Evolutionary conservation across 371 early-diverging fungal genomes (phyloP).

Genomic region (Mortierella sp.): DNA sequence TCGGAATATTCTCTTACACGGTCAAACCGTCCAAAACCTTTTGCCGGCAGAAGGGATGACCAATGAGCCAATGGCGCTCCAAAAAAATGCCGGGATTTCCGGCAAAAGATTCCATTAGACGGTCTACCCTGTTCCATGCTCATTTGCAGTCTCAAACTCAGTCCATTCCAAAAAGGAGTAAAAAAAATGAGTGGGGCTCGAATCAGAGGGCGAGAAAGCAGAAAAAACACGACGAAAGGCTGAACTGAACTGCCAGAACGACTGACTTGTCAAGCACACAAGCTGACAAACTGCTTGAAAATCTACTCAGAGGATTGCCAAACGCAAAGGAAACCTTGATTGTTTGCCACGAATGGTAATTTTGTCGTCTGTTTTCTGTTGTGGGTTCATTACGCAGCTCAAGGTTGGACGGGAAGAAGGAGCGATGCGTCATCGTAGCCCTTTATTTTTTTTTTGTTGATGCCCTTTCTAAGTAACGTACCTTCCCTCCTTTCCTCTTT

Average conservation of each 20-base stretch:
- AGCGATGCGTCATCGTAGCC: background rate
- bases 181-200: background rate
- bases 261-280: too few relatives aligned
- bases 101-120: slow-evolving; percentile 2
- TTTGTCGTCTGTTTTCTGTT: background rate
- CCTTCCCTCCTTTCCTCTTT: too few relatives aligned
- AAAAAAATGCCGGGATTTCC: background rate
- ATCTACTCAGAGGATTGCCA: background rate
- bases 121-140: background rate
- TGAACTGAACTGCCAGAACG: background rate
- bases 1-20: background rate
- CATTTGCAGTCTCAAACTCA: background rate
- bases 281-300: background rate
- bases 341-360: slow-evolving; percentile 3
- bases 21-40: background rate
- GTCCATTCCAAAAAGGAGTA: background rate
- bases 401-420: background rate
- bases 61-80: background rate
- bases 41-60: background rate
- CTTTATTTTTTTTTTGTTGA: background rate
- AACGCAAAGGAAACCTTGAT: background rate
- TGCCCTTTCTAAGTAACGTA: background rate
- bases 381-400: too few relatives aligned
- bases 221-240: background rate
- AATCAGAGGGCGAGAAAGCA: background rate